Evolutionary conservation across 257 asterid species (phyloP), one percentile per base, ranked within the genome.

Genomic region (Lantana camara): DNA sequence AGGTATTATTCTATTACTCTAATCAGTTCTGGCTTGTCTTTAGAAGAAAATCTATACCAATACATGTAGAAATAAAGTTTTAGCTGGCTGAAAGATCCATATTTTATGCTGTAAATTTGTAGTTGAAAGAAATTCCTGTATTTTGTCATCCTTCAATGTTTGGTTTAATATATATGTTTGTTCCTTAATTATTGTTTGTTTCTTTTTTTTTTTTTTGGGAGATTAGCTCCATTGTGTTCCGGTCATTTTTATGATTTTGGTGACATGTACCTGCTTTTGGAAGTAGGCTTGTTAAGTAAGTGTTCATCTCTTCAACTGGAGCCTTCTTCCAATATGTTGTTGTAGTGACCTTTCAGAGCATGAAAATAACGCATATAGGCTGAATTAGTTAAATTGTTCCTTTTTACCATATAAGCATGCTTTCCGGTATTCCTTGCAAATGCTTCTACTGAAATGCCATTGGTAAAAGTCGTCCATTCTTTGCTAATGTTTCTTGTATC

Each of bases 1-100:
- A 94, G 99, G 99, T 94, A 90, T 32, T 32, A 62, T 23, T 58
- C 75, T 56, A 54, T 32, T 32, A 62, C 23, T 58, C 75, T 60
- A 54, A 54, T 51, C 34, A 47, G 22, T 59, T 73, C 51, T 71
- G 7, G 30, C 15, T 17, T 59, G 50, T 55, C 53, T 71, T 69
- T 53, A 13, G 14, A 57, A 75, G 56, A 51, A 53, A 19, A 66
- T 58, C 14, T 38, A 12, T 52, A 64, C 35, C 50, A 38, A 52
- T 62, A 45, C 9, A 30, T 22, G 54, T 46, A 30, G 62, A 50
- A 56, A 46, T 49, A 50, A 55, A 46, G 17, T 50, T 51, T 53
- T 22, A 50, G 52, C 44, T 34, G 16, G 22, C 42, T 47, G 34
- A 38, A 38, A 17, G 49, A 17, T 40, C 29, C 63, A 21, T 49